Base-by-base conservation (phyloP, 768 basidiomycete species). In the Boletus patriciae region DNA sequence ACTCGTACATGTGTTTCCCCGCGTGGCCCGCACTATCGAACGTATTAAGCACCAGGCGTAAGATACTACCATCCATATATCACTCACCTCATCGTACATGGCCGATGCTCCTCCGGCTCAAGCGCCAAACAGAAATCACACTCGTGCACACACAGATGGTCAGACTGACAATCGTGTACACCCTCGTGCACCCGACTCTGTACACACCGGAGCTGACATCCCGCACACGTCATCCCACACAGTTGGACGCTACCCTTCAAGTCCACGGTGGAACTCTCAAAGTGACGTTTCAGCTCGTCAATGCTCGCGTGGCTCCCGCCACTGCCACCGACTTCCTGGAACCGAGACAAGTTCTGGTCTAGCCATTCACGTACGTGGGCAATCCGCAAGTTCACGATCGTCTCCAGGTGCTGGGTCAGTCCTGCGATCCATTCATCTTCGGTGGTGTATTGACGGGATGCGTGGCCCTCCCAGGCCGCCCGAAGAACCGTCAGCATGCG, bases 301-400 rank as follows among this genome's bases (percentile, higher is more conserved):
- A 85, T 74, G 41, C 75, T 70, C 2, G 83, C 73, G 47, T 81
- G 72, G 25, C 67, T 59, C 23, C 29, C 54, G 0, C 36, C 48
- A 2, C 44, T 15, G 0, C 52, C 47, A 6, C 45, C 40, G 1
- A 15, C 70, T 0, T 48, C 58, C 42, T 76, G 73, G 67, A 86
- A 86, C 0, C 82, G 73, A 1, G 72, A 52, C 6, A 80, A 61
- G 54, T 86, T 86, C 7, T 73, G 66, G 4, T 70, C 65, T 13
- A 87, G 66, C 86, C 85, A 86, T 54, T 73, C 70, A 2, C 66
- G 66, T 23, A 86, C 82, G 52, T 80, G 79, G 4, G 70, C 62
- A 18, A 83, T 67, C 13, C 85, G 77, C 52, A 70, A 40, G 25
- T 80, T 70, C 15, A 74, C 77, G 5, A 82, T 59, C 3, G 51